Evolutionary conservation across 2,329 filamentous ascomycete species (phyloP), one percentile per base, ranked within the genome.

Genomic region (Zymoseptoria passerinii): DNA sequence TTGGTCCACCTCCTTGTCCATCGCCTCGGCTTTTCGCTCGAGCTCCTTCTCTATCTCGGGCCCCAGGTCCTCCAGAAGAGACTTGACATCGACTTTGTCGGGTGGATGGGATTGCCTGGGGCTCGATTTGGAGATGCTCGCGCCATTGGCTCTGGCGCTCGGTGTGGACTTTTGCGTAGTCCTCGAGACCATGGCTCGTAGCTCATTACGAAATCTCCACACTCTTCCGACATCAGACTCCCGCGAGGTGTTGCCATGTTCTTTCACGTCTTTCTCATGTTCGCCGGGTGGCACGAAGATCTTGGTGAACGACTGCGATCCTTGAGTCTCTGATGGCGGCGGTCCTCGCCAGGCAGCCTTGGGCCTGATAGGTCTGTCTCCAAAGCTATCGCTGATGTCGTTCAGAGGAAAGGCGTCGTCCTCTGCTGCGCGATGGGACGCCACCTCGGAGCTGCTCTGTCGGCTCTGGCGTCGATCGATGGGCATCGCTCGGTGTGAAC

Each of bases 371-470:
- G 50, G 29, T 28, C 28, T 48, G 27, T 27, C 28, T 48, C 58
- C 29, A 51, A 58, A 65, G 8, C 48, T 44, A 13, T 65, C 61
- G 57, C 50, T 65, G 53, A 65, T 64, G 50, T 66, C 61, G 59
- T 66, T 66, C 49, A 66, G 53, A 8, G 56, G 53, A 28, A 53
- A 57, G 10, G 61, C 59, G 52, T 51, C 50, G 51, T 18, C n/a
- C 19, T 50, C 48, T 27, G 29, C 44, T 20, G 44, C 52, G 44
- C 59, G 51, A 28, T 50, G 40, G 16, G n/a, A 53, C 35, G 28
- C 27, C 16, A 53, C 29, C 23, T 51, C 28, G 28, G 58, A 50
- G 56, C 59, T 59, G 58, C 61, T 58, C 53, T 55, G 61, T 55
- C 64, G 58, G 35, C 56, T 58, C 52, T 63, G 63, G 19, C 52